Percentiles rank a stretch among this genome's conserved stretches.
These are phyloP conservation scores for Arachnopeziza araneosa DNA, from an alignment of 2,329 filamentous ascomycete genomes.

Conservation along the genomic window DNA sequence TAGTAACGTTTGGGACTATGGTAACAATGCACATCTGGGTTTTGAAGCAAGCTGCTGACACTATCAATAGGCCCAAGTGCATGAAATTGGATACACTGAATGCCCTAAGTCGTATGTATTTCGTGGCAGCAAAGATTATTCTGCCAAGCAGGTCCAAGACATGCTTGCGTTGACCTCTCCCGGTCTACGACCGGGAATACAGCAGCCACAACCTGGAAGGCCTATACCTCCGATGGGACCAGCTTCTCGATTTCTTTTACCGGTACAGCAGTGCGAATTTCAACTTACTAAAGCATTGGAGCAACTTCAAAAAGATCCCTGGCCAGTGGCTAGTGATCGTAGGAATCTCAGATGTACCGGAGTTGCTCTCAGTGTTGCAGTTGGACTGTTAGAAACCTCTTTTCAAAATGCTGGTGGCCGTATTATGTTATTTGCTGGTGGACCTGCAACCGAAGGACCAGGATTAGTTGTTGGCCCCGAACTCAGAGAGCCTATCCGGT, in stretches of 20 bases:
- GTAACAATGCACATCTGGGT: slow-evolving; percentile 39
- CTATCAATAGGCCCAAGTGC: slow-evolving; percentile 71
- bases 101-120: slow-evolving; percentile 99
- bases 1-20: slow-evolving; percentile 92
- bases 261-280: slow-evolving; percentile 93
- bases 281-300: slow-evolving; percentile 95
- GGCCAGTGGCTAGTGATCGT: slow-evolving; percentile 92
- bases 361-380: slow-evolving; percentile 91
- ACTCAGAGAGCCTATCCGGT: slow-evolving; percentile 91
- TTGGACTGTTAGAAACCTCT: slow-evolving; percentile 85
- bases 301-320: slow-evolving; percentile 92
- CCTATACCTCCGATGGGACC: slow-evolving; percentile 71
- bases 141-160: slow-evolving; percentile 98
- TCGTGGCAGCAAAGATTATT: slow-evolving; percentile 94
- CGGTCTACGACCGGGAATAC: slow-evolving; percentile 62
- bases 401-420: slow-evolving; percentile 94
- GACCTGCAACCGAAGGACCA: slow-evolving; percentile 90
- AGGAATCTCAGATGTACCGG: slow-evolving; percentile 88
- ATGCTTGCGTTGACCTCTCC: slow-evolving; percentile 84
- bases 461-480: slow-evolving; percentile 96
- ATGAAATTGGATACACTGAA: slow-evolving; percentile 96
- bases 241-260: slow-evolving; percentile 84
- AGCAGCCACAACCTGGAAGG: slow-evolving; percentile 69
- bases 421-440: slow-evolving; percentile 96
- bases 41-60: not conserved